phyloP scores from a whole-genome alignment of 768 basidiomycete species.

The Calocera viscosa region DNA sequence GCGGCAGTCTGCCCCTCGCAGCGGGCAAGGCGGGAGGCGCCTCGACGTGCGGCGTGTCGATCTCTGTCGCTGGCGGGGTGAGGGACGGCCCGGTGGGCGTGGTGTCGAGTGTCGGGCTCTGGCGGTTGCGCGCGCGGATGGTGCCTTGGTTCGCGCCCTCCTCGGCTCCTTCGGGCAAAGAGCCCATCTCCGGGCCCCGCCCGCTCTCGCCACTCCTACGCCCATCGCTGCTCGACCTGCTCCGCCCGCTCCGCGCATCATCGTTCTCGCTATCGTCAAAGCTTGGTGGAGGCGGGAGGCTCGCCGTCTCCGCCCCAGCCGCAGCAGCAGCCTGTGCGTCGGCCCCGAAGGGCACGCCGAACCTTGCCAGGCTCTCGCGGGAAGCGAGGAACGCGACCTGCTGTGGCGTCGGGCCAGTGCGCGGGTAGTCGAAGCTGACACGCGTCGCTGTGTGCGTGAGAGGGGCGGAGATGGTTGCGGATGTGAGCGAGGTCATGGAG shows the following conservation, averaged over 20 bases:
- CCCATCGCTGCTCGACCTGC: background rate
- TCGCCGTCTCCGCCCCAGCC: background rate
- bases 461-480: slow-evolving; percentile 50
- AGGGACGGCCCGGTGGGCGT: background rate
- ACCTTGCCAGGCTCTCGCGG: slow-evolving; percentile 50
- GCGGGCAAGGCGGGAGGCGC: background rate
- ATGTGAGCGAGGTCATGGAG: slow-evolving; percentile 52
- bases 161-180: background rate
- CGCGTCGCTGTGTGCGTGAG: slow-evolving; percentile 59
- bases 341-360: slow-evolving; percentile 63
- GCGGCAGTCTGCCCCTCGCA: background rate
- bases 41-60: background rate
- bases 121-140: background rate
- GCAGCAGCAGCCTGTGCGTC: slow-evolving; percentile 31
- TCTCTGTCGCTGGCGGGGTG: background rate
- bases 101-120: background rate
- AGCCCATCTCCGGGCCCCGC: background rate
- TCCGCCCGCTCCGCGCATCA: background rate
- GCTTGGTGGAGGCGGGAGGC: background rate
- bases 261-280: background rate
- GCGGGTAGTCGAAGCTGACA: slow-evolving; percentile 59
- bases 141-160: background rate
- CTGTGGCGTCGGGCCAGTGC: slow-evolving; percentile 48
- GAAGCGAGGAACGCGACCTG: slow-evolving; percentile 58
- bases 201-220: background rate